phyloP scores from a whole-genome alignment of 305 asterid species.

The Andrographis paniculata region DNA sequence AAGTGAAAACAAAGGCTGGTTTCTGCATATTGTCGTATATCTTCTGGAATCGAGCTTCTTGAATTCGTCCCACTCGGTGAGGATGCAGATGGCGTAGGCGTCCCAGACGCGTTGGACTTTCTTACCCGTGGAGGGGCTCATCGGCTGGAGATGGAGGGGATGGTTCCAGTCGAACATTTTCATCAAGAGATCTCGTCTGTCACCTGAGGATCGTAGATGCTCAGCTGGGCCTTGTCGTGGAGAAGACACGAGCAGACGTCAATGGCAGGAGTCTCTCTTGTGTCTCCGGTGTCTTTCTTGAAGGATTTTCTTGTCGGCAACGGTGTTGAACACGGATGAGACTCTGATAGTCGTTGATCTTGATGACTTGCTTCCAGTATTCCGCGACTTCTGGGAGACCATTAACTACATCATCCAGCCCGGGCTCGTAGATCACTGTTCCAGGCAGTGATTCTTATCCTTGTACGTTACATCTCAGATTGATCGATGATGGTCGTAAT shows the following conservation, averaged over 20 bases:
- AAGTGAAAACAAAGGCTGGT: slow-evolving; percentile 63
- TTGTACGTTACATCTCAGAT: slow-evolving; percentile 1
- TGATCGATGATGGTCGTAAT: slow-evolving; percentile 37
- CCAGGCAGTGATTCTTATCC: slow-evolving; percentile 69
- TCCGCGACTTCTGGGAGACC: slow-evolving; percentile 79
- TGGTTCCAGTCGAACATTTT: slow-evolving; percentile 89
- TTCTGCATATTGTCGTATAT: slow-evolving; percentile 76
- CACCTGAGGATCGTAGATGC: slow-evolving; percentile 87
- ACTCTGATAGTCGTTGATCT: slow-evolving; percentile 79
- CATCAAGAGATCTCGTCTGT: slow-evolving; percentile 81
- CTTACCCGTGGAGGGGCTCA: slow-evolving; percentile 70
- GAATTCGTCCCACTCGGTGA: slow-evolving; percentile 92
- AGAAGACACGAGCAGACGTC: slow-evolving; percentile 68
- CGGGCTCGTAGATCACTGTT: slow-evolving; percentile 95
- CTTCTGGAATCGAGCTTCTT: slow-evolving; percentile 66
- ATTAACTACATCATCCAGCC: slow-evolving; percentile 83
- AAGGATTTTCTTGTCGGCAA: slow-evolving; percentile 61
- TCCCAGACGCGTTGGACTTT: slow-evolving; percentile 71
- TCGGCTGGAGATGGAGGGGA: slow-evolving; percentile 82
- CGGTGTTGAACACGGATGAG: slow-evolving; percentile 75
- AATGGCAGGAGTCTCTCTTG: slow-evolving; percentile 75
- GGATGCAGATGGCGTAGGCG: slow-evolving; percentile 77
- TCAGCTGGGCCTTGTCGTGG: slow-evolving; percentile 65
- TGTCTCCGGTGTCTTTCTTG: slow-evolving; percentile 57
- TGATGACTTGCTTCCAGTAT: slow-evolving; percentile 77